A percentile compares a stretch with the other conserved stretches of the same genome.
phyloP scores from a whole-genome alignment of 2,329 filamentous ascomycete species.

The Sarocladium strictum region DNA sequence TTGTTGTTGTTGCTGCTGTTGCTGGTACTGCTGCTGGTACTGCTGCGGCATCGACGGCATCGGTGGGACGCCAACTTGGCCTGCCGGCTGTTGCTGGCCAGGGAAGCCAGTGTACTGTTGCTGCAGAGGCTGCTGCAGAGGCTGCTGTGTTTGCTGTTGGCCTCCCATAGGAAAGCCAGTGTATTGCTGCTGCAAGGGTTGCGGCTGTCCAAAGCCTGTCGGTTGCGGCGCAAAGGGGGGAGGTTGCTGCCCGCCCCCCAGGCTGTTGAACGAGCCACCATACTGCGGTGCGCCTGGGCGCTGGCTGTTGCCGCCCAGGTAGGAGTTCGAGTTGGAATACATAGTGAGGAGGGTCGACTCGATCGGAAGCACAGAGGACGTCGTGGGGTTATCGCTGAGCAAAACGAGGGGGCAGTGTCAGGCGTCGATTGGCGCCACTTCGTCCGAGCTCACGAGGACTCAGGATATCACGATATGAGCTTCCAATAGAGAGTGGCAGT shows the following conservation, averaged over 20 bases:
- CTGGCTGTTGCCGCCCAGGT: slow-evolving; percentile 70
- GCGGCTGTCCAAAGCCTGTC: slow-evolving; percentile 51
- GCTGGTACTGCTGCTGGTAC: slow-evolving; percentile 53
- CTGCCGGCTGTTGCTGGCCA: slow-evolving; percentile 26
- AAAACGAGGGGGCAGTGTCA: not conserved
- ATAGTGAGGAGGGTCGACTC: slow-evolving; percentile 41
- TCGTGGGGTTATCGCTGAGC: not conserved
- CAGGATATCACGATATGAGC: not conserved
- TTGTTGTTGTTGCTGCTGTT: slow-evolving; percentile 40
- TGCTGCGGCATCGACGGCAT: slow-evolving; percentile 55
- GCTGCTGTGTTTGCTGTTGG: slow-evolving; percentile 50
- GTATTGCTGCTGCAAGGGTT: slow-evolving; percentile 50
- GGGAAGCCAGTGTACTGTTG: slow-evolving; percentile 65
- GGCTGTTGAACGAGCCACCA: slow-evolving; percentile 40
- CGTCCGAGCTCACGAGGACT: not conserved
- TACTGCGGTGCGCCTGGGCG: slow-evolving; percentile 63
- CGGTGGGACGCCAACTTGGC: slow-evolving; percentile 48
- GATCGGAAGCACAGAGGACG: not conserved
- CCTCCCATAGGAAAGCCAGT: slow-evolving; percentile 54
- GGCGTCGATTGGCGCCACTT: not conserved
- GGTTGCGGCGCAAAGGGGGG: slow-evolving; percentile 52
- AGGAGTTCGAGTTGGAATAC: slow-evolving; percentile 88
- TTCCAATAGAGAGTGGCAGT: not conserved
- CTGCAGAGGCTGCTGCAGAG: slow-evolving; percentile 54
- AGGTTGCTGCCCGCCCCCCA: slow-evolving; percentile 41